These are phyloP conservation scores for Schoenoplectus tabernaemontani DNA, from an alignment of 202 grass and related monocot genomes.

Conservation along the genomic window DNA sequence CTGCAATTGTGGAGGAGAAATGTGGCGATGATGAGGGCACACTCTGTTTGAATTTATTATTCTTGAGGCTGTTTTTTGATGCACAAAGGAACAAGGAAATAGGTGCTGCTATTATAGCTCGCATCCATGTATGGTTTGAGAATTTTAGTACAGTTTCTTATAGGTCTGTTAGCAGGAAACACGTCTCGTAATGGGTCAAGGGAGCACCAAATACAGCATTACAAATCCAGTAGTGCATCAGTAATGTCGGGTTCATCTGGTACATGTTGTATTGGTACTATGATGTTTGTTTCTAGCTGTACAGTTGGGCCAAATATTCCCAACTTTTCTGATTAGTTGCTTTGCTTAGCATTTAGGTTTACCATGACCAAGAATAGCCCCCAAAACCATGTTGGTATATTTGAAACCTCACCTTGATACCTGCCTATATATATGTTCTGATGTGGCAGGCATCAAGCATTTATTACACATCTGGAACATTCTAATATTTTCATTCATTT, in stretches of 20 bases:
- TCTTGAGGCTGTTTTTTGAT: constrained; percentile 47
- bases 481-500: not conserved
- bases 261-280: not conserved
- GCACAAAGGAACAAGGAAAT: constrained; percentile 29
- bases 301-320: not conserved
- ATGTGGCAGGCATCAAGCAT: not conserved
- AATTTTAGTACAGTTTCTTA: not conserved
- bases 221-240: not conserved
- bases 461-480: not conserved
- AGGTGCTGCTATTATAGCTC: constrained; percentile 27
- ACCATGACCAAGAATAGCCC: not conserved
- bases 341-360: not conserved
- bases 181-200: not conserved
- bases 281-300: not conserved
- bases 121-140: constrained; percentile 33
- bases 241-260: not conserved
- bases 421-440: not conserved
- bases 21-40: constrained; percentile 41
- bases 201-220: not conserved
- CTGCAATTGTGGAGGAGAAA: constrained; percentile 32
- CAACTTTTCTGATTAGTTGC: not conserved
- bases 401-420: not conserved
- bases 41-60: constrained; percentile 41
- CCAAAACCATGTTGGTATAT: not conserved
- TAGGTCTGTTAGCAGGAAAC: not conserved